Conservation (phyloP, 371 early-diverging fungal genomes). For the Mucor ambiguus region DNA sequence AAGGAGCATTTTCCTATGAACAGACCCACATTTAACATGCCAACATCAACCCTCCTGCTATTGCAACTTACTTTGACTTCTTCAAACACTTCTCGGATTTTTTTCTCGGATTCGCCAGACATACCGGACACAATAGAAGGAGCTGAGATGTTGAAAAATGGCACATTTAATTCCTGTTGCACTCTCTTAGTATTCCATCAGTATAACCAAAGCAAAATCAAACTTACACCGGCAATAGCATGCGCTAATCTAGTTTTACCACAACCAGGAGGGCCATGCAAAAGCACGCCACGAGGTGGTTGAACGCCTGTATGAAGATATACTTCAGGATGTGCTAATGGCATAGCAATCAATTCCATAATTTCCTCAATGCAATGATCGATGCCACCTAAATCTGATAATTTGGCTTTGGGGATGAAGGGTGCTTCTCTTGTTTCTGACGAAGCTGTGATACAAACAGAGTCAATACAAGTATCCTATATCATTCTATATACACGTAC, state of each 20-base stretch:
- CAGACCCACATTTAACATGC: background rate
- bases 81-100: constrained; percentile 98
- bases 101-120: constrained; percentile 99
- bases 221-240: constrained; percentile 93
- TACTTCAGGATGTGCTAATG: constrained; percentile 96
- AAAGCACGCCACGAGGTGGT: constrained; percentile 94
- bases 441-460: constrained; percentile 19
- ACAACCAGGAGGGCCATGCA: constrained; percentile 99
- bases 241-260: constrained; percentile 99
- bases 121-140: constrained; percentile 99
- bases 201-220: background rate
- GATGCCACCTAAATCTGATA: constrained; percentile 90
- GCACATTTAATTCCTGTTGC: constrained; percentile 86
- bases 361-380: constrained; percentile 91
- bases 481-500: constrained; percentile 20
- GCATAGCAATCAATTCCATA: constrained; percentile 96
- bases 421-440: constrained; percentile 43
- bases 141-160: constrained; percentile 96
- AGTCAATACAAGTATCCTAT: background rate
- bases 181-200: background rate
- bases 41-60: background rate
- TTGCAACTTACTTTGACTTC: constrained; percentile 74
- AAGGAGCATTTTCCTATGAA: constrained; percentile 69
- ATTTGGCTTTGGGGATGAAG: constrained; percentile 64
- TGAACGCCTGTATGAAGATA: constrained; percentile 95